phyloP scores from a whole-genome alignment of 2,329 filamentous ascomycete species.

The Diaporthe eres region DNA sequence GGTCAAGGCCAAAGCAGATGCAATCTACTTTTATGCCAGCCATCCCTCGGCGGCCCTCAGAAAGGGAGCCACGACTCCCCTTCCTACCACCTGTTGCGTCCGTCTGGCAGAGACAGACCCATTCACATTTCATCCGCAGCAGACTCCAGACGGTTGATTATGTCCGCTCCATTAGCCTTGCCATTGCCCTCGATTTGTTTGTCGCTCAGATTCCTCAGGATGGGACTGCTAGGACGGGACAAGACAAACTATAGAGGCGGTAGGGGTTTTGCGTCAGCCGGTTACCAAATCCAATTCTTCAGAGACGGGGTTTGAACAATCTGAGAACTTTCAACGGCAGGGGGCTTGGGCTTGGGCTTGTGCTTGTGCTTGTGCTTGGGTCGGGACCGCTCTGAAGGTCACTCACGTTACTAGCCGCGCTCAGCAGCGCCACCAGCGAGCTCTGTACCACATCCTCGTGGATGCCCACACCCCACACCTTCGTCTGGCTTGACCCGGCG shows the following conservation, averaged over 20 bases:
- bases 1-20: not conserved
- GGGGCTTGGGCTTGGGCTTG: conserved; percentile 14
- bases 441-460: conserved; percentile 94
- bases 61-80: not conserved
- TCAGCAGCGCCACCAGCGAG: conserved; percentile 86
- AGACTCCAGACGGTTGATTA: conserved; percentile 55
- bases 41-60: not conserved
- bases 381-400: conserved; percentile 20
- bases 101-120: not conserved
- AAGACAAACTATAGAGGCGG: conserved; percentile 74
- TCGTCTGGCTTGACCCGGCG: conserved; percentile 71
- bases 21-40: not conserved
- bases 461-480: conserved; percentile 92
- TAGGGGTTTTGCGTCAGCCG: conserved; percentile 36
- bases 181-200: conserved; percentile 41
- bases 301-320: conserved; percentile 28
- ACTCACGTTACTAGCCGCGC: conserved; percentile 88
- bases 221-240: conserved; percentile 66
- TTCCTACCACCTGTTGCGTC: not conserved
- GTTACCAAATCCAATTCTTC: conserved; percentile 14
- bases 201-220: conserved; percentile 71
- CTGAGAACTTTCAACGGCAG: conserved; percentile 33
- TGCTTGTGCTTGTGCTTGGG: conserved; percentile 19
- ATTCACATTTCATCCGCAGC: conserved; percentile 43
- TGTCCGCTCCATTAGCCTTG: conserved; percentile 45